Evolutionary conservation across 2,329 filamentous ascomycete species (phyloP), one percentile per base, ranked within the genome.

Genomic region (Fusarium newnesense): DNA sequence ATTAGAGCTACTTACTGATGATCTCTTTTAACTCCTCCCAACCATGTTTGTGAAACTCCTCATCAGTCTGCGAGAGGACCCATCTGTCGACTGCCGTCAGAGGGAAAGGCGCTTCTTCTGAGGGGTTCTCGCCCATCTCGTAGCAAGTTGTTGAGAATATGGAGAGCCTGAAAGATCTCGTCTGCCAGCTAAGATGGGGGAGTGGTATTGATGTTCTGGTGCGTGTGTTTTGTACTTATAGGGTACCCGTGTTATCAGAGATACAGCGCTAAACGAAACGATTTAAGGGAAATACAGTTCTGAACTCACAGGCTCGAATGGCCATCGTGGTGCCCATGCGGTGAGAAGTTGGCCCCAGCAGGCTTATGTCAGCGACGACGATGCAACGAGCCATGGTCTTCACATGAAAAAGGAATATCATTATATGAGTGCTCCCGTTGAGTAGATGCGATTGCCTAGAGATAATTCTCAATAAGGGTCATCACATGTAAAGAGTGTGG

Each of bases 21-120:
- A 96, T 88, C 15, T 88, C 84, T 79, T 88, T 89, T 70, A 96
- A 87, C 64, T 93, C 87, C 18, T 90, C 86, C 96, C 95, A 98
- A 53, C 89, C 87, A 81, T 95, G 90, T 49, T 87, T 87, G 69
- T 86, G 84, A 80, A 93, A 97, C 54, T 93, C 87, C 26, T 91
- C 87, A 78, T 98, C 94, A 2, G 89, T 89, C 72, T 87, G 85
- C 36, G 88, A 88, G 21, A 91, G 81, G 40, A 91, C 84, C 85
- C 85, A 87, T 79, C 82, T 87, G 79, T 91, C 89, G 44, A 85
- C 81, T 5, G 88, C 88, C 1, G 88, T 91, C 69, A 91, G 80
- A n/a, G 88, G 87, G 70, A 91, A 91, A 3, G 89, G 86, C 11
- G 84, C 70, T 43, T 89, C 85, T 57, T 83, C 83, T 6, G 66